A percentile compares a stretch with the other conserved stretches of the same genome.
Evolutionary conservation across 805 yeast genomes (phyloP).

Genomic region (Suhomyces pyralidae): DNA sequence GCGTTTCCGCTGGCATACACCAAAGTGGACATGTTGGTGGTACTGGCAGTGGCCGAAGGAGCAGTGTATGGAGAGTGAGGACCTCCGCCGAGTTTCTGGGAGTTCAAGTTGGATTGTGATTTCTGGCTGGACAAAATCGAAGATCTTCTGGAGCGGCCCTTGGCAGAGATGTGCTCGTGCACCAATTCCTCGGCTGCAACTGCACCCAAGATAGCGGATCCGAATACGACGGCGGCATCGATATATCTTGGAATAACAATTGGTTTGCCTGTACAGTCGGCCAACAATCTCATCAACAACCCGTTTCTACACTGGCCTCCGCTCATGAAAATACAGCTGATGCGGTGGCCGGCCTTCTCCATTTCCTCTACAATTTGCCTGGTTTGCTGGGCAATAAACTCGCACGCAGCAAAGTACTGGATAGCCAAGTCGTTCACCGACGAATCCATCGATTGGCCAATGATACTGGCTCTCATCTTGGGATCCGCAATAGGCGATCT

Average conservation of each 20-base stretch:
- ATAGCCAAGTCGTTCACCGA: slow-evolving; percentile 82
- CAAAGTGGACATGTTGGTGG: slow-evolving; percentile 54
- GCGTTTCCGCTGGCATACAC: slow-evolving; percentile 33
- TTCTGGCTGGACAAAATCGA: slow-evolving; percentile 27
- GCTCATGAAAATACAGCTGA: slow-evolving; percentile 77
- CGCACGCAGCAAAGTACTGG: slow-evolving; percentile 90
- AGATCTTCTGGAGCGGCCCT: slow-evolving; percentile 36
- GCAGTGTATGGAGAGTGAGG: slow-evolving; percentile 74
- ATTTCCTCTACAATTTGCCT: slow-evolving; percentile 89
- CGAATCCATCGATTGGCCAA: slow-evolving; percentile 90
- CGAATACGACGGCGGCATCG: slow-evolving; percentile 96
- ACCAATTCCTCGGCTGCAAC: slow-evolving; percentile 76
- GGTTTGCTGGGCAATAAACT: slow-evolving; percentile 96
- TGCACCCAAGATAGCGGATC: slow-evolving; percentile 93
- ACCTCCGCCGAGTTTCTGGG: slow-evolving; percentile 13
- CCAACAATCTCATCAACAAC: slow-evolving; percentile 80
- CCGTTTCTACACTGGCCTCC: slow-evolving; percentile 98
- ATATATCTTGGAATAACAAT: slow-evolving; percentile 90
- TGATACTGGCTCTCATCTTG: slow-evolving; percentile 83
- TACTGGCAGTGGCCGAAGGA: slow-evolving; percentile 72
- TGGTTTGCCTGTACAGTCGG: slow-evolving; percentile 90
- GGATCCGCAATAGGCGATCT: slow-evolving; percentile 98
- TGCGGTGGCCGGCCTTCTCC: slow-evolving; percentile 73
- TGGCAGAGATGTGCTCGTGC: slow-evolving; percentile 29
- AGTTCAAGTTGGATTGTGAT: slow-evolving; percentile 29